Percentiles rank a stretch among this genome's conserved stretches.
Conservation (phyloP, 2,329 filamentous ascomycete genomes). For the Nigrograna mackinnonii region DNA sequence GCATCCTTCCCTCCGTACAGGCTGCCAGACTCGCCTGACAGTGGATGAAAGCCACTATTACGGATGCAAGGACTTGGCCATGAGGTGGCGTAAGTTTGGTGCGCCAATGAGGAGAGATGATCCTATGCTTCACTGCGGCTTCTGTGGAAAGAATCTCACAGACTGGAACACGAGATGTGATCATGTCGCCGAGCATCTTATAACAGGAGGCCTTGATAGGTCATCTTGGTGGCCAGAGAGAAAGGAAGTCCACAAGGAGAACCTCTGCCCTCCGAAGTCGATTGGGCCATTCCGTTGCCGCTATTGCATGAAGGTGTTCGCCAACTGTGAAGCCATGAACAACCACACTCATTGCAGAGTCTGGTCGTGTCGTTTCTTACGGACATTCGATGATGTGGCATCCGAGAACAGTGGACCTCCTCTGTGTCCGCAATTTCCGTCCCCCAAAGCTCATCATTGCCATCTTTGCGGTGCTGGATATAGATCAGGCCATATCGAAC, state of each 20-base stretch:
- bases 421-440: conserved; percentile 34
- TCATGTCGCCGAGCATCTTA: conserved; percentile 37
- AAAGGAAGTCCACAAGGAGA: conserved; percentile 34
- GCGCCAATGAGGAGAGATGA: conserved; percentile 38
- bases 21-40: conserved; percentile 34
- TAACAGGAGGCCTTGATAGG: conserved; percentile 28
- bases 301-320: conserved; percentile 36
- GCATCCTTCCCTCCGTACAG: conserved; percentile 35
- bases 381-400: conserved; percentile 36
- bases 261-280: conserved; percentile 29
- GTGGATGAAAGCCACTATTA: conserved; percentile 32
- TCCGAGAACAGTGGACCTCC: conserved; percentile 35
- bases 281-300: conserved; percentile 37
- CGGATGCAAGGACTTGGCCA: conserved; percentile 38
- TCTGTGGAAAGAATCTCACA: conserved; percentile 33
- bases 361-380: conserved; percentile 39
- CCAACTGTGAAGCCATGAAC: conserved; percentile 31
- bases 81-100: conserved; percentile 38
- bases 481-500: conserved; percentile 32
- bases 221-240: conserved; percentile 36
- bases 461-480: conserved; percentile 39
- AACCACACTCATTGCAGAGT: conserved; percentile 37
- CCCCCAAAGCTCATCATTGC: conserved; percentile 38
- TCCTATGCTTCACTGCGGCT: conserved; percentile 40
- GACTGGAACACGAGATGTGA: conserved; percentile 36